These are phyloP conservation scores for Mycena crocata DNA, from an alignment of 768 basidiomycete genomes.

Conservation along the genomic window DNA sequence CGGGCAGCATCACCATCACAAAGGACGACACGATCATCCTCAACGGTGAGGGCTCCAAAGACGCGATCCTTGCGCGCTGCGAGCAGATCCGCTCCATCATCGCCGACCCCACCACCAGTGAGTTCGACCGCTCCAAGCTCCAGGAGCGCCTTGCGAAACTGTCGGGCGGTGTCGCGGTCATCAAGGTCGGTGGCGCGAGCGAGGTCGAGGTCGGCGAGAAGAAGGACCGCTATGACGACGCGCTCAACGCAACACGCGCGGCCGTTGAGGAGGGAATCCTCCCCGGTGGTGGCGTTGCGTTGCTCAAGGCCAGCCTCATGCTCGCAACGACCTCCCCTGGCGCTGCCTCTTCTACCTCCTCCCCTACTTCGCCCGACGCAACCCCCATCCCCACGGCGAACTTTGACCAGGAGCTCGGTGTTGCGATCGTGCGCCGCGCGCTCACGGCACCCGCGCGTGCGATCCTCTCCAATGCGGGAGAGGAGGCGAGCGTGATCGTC, in stretches of 20 bases:
- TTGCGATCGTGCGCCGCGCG: conserved; percentile 91
- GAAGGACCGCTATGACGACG: conserved; percentile 99
- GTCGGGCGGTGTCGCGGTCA: conserved; percentile 96
- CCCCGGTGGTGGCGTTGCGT: conserved; percentile 94
- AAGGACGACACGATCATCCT: conserved; percentile 98
- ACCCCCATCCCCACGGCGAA: conserved; percentile 83
- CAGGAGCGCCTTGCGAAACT: conserved; percentile 98
- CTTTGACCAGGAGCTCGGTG: conserved; percentile 98
- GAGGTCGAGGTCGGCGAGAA: conserved; percentile 99
- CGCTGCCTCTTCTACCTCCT: conserved; percentile 57
- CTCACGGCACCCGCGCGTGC: conserved; percentile 86
- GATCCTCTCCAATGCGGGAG: conserved; percentile 94
- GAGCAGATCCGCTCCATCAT: conserved; percentile 93
- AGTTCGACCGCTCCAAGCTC: conserved; percentile 94
- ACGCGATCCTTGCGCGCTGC: conserved; percentile 90
- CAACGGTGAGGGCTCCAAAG: conserved; percentile 93
- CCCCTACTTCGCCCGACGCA: conserved; percentile 65
- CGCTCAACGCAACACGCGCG: conserved; percentile 96
- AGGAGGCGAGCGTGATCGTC: conserved; percentile 93
- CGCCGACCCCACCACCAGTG: conserved; percentile 85
- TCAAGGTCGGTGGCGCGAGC: conserved; percentile 93
- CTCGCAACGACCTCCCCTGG: conserved; percentile 69
- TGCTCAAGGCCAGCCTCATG: conserved; percentile 85
- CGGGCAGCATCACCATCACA: conserved; percentile 92
- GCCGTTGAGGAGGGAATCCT: conserved; percentile 99